Base-by-base conservation (phyloP, 441 rosid species). In the Pelargonium cotyledonis region DNA sequence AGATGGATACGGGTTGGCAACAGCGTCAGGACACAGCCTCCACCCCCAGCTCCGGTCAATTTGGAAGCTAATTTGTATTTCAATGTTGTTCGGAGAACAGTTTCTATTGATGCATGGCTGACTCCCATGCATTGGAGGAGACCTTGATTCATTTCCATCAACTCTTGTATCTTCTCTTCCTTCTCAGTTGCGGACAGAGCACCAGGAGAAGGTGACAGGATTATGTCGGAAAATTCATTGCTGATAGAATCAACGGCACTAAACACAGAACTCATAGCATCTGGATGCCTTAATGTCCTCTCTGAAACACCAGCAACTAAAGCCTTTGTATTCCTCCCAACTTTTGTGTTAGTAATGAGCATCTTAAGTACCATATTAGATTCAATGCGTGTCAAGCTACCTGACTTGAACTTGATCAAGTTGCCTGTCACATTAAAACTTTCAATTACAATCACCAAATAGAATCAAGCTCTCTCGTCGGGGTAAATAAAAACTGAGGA, bases 1-100 rank as follows among this genome's bases (percentile, higher is more conserved):
- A 55, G 35, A 66, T 81, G 91, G 93, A 91, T 94, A 94, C 95
- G 14, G 73, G 90, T 80, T 19, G 99, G 99, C 68, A 94, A 77
- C 10, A 94, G 72, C 5, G 97, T 94, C 19, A 94, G 87, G 68
- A 87, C 94, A 10, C 97, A 94, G 58, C 99, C 97, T 6, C 97
- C 97, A 3, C 96, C 99, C 12, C 99, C 99, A 62, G 96, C 97
- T 76, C 99, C 97, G 0, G 96, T 91, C 72, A 94, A 77, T 80
- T 91, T 94, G 40, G 99, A 87, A 63, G 91, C 68, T 70, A 94
- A 83, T 76, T 88, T 89, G 81, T 89, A 92, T 77, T 89, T 89
- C 40, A 81, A 68, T 19, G 96, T 87, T 44, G 91, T 87, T 63
- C 76, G 83, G 23, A 94, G 86, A 70, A 94, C 91, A 31, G 85